A percentile compares a stretch with the other conserved stretches of the same genome.
phyloP scores from a whole-genome alignment of 495 filamentous ascomycete species.

The Sporormia fimetaria region DNA sequence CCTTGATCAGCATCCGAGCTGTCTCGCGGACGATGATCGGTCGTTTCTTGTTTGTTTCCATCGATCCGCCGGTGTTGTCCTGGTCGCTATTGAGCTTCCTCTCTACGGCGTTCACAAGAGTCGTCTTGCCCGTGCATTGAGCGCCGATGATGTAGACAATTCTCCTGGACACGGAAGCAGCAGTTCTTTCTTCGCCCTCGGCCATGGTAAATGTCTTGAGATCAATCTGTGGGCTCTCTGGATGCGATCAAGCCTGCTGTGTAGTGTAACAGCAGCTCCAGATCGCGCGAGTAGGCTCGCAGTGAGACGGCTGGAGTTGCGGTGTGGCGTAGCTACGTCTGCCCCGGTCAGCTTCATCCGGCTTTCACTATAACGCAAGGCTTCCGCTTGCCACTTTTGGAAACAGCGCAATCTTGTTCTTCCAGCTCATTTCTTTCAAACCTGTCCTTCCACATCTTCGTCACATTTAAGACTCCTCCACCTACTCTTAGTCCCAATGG shows the following conservation, averaged over 20 bases:
- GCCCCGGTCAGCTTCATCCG: conserved; percentile 2
- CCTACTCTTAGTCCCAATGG: neutral
- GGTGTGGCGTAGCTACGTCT: neutral
- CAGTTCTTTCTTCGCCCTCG: conserved; percentile 19
- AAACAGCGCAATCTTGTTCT: too few relatives aligned
- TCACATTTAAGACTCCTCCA: neutral
- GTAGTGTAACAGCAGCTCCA: neutral
- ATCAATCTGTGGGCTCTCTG: too few relatives aligned
- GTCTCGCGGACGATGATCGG: conserved; percentile 35
- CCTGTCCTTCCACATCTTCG: too few relatives aligned
- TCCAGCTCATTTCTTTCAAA: too few relatives aligned
- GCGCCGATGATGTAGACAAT: conserved; percentile 43
- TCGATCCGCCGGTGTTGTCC: neutral
- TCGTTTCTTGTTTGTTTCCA: too few relatives aligned
- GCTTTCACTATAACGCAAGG: too few relatives aligned
- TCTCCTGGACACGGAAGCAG: too few relatives aligned
- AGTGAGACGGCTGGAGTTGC: neutral
- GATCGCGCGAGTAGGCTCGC: neutral
- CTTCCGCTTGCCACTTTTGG: too few relatives aligned
- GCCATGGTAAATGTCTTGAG: too few relatives aligned
- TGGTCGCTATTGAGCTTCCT: neutral
- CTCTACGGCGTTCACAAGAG: conserved; percentile 35
- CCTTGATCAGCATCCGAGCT: conserved; percentile 35
- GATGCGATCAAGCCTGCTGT: too few relatives aligned
- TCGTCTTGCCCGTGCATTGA: conserved; percentile 43